Percentiles rank a stretch among this genome's conserved stretches.
Evolutionary conservation across 257 asterid genomes (phyloP).

Genomic region (Craterostigma plantagineum): DNA sequence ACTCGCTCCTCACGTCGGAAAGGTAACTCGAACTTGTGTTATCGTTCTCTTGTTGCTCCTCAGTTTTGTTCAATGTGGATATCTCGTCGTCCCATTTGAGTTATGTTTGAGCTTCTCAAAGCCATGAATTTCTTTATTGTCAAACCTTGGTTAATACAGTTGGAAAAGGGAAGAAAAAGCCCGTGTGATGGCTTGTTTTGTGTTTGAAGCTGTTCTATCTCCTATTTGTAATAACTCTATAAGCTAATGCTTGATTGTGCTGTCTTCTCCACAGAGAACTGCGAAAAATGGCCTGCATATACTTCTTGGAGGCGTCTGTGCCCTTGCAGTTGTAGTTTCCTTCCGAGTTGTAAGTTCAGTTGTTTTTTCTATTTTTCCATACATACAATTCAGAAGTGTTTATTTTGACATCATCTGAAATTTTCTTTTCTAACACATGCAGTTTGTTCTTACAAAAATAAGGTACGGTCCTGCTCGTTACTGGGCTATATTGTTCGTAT

Average conservation of each 20-base stretch:
- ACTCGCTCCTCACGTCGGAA: slow-evolving; percentile 87
- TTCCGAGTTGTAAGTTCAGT: slow-evolving; percentile 78
- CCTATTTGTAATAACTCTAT: neutral
- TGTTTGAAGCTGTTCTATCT: slow-evolving; percentile 1
- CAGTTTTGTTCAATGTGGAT: too few species aligned
- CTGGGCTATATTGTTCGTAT: slow-evolving; percentile 87
- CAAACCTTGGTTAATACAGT: neutral
- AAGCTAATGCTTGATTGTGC: too few species aligned
- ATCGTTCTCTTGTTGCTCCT: slow-evolving; percentile 1
- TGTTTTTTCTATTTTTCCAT: neutral
- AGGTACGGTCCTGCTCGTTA: slow-evolving; percentile 95
- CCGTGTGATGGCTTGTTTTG: slow-evolving; percentile 3
- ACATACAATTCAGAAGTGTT: neutral
- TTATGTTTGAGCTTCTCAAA: too few species aligned
- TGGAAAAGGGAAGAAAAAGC: neutral
- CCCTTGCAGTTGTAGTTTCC: slow-evolving; percentile 72
- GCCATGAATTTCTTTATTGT: too few species aligned
- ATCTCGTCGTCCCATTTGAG: too few species aligned
- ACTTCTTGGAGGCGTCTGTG: slow-evolving; percentile 92
- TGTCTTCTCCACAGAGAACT: slow-evolving; percentile 42
- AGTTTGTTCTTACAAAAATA: slow-evolving; percentile 85
- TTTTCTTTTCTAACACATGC: slow-evolving; percentile 14
- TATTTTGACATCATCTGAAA: slow-evolving; percentile 9
- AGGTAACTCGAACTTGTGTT: slow-evolving; percentile 25
- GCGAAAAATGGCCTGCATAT: slow-evolving; percentile 81